Evolutionary conservation across 2,329 filamentous ascomycete species (phyloP).

Genomic region (Diaporthe australafricana): DNA sequence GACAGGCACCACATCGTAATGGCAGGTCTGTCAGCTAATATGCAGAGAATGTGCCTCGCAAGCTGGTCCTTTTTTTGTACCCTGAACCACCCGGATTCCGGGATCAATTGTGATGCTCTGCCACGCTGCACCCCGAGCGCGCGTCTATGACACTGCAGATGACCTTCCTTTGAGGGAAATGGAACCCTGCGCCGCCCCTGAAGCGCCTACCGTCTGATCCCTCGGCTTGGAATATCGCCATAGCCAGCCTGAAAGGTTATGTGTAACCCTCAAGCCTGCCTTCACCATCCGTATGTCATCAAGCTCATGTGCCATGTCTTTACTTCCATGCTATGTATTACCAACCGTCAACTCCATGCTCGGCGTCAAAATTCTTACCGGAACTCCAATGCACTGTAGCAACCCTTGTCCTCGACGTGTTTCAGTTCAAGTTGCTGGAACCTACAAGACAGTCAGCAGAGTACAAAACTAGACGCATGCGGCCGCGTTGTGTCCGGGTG

Average conservation of each 20-base stretch:
- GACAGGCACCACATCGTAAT: conserved; percentile 40
- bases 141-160: background rate
- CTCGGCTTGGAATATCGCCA: background rate
- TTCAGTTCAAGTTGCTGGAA: conserved; percentile 94
- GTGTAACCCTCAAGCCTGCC: background rate
- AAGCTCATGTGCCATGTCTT: conserved; percentile 26
- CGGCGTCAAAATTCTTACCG: conserved; percentile 45
- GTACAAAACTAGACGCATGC: background rate
- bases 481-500: background rate
- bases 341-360: conserved; percentile 28
- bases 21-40: background rate
- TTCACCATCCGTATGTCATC: conserved; percentile 28
- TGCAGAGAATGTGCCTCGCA: background rate
- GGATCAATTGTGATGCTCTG: background rate
- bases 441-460: conserved; percentile 55
- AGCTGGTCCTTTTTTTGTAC: conserved; percentile 12
- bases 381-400: conserved; percentile 89
- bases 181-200: background rate
- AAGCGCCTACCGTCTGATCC: background rate
- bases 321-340: conserved; percentile 17
- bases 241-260: background rate
- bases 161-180: background rate
- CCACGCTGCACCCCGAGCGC: background rate
- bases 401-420: conserved; percentile 86
- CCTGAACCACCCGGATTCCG: conserved; percentile 1